phyloP scores from a whole-genome alignment of 441 rosid genomes.

The Eruca vesicaria region DNA sequence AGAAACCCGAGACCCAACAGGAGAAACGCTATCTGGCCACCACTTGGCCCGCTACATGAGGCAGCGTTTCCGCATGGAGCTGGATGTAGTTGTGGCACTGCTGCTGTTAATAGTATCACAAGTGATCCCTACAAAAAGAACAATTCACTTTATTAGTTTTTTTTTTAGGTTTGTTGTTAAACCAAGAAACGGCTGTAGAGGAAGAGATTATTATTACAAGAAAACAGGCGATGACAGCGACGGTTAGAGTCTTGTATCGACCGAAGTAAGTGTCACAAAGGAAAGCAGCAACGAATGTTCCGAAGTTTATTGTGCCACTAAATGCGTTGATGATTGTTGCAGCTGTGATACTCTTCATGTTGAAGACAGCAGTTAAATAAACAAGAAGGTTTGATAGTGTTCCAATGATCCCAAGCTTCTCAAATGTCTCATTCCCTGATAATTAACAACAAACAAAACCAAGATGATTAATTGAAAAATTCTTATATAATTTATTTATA shows the following conservation, averaged over 20 bases:
- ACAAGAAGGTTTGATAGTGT: conserved; percentile 59
- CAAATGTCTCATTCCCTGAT: conserved; percentile 77
- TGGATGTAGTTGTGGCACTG: conserved; percentile 60
- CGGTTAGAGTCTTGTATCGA: conserved; percentile 58
- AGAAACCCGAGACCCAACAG: conserved; percentile 53
- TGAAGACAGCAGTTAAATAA: conserved; percentile 64
- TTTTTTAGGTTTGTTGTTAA: background rate
- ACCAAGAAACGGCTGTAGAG: background rate
- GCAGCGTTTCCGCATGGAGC: conserved; percentile 42
- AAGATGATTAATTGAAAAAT: no score
- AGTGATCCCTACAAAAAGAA: conserved; percentile 51
- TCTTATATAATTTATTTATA: no score
- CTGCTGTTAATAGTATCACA: conserved; percentile 63
- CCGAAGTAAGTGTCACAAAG: conserved; percentile 73
- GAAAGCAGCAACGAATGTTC: conserved; percentile 67
- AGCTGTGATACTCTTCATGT: conserved; percentile 65
- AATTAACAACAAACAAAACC: conserved; percentile 4
- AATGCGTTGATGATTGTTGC: conserved; percentile 56
- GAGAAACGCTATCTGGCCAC: conserved; percentile 62
- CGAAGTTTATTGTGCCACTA: conserved; percentile 60
- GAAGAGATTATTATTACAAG: conserved; percentile 42
- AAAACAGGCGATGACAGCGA: conserved; percentile 58
- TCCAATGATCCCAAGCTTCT: conserved; percentile 72
- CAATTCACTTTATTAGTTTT: background rate
- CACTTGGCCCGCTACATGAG: conserved; percentile 48